Conservation (phyloP, 225 moss, liverwort and hornwort genomes). For the Marchantia polymorpha region DNA sequence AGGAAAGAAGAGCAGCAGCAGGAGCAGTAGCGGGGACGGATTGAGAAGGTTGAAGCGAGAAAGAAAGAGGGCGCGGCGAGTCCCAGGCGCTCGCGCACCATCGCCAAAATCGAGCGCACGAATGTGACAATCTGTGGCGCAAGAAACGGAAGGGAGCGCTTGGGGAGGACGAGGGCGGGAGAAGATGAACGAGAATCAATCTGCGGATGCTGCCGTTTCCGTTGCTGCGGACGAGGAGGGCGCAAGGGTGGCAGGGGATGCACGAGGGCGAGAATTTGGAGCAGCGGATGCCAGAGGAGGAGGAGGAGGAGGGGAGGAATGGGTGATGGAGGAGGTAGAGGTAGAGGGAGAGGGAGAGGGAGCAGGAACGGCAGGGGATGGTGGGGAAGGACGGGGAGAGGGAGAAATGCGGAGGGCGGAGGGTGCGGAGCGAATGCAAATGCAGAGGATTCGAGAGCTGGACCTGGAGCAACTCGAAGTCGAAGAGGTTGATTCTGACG, state of each 20-base stretch:
- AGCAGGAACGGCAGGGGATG: not conserved
- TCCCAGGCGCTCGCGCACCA: not conserved
- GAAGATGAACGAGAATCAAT: conserved; percentile 8
- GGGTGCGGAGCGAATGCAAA: conserved; percentile 46
- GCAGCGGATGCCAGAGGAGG: not conserved
- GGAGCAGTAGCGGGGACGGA: no score
- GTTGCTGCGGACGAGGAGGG: not conserved
- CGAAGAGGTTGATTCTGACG: conserved; percentile 82
- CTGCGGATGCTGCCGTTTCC: not conserved
- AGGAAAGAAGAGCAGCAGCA: no score
- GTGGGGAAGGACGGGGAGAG: conserved; percentile 11
- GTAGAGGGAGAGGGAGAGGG: not conserved
- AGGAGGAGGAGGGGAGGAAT: not conserved
- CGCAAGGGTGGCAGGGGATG: not conserved
- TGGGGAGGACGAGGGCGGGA: not conserved
- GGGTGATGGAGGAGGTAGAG: not conserved
- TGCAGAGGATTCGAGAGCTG: conserved; percentile 51
- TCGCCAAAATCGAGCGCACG: not conserved
- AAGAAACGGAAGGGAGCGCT: not conserved
- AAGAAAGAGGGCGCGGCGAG: not conserved
- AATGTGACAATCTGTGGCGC: not conserved
- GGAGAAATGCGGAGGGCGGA: conserved; percentile 29
- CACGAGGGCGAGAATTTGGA: not conserved
- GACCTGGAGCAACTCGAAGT: conserved; percentile 76
- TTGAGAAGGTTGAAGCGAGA: not conserved